Base-by-base conservation (phyloP, 306 rosid genomes). In the Senna siamea region DNA sequence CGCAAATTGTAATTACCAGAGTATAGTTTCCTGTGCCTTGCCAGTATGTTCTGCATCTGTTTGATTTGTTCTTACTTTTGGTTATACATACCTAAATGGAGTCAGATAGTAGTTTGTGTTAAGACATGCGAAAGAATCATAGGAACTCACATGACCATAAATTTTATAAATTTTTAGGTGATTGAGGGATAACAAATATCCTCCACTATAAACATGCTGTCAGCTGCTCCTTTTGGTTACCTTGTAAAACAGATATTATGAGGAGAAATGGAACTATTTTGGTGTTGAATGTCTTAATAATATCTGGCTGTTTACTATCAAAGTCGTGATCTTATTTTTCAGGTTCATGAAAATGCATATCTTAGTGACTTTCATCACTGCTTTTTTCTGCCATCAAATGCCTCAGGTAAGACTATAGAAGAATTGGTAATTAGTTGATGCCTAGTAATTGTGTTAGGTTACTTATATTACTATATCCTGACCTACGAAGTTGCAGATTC, bases 331-430 rank as follows among this genome's bases (percentile, higher is more conserved):
- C 55, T 28, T 78, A 73, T 82, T 51, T 85, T 83, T 79, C 96
- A 91, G 98, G 96, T 91, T 73, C 98, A 93, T 44, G 97, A 93
- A 88, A 93, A 93, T 85, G 97, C 98, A 53, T 93, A 91, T 76
- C 77, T 82, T 46, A 89, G 97, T 68, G 97, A 89, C 51, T 87
- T 81, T 82, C 98, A 93, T 69, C 98, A 93, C 82, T 93, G 98
- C 82, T 93, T 88, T 87, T 87, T 89, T 65, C 77, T 85, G 80
- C 88, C 91, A n/a, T 79, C 90, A n/a, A 91, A 89, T 44, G 81
- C 90, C 75, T 85, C 91, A 18, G 85, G 98, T 91, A 73, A 80
- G 86, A 57, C 37, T 63, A 35, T 18, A 0, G 53, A 69, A 50
- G 60, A 19, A 43, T 18, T 69, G 20, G 48, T 67, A 62, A 61